These are phyloP conservation scores for Yamadazyma akitaensis DNA, from an alignment of 805 yeast genomes.

Conservation along the genomic window DNA sequence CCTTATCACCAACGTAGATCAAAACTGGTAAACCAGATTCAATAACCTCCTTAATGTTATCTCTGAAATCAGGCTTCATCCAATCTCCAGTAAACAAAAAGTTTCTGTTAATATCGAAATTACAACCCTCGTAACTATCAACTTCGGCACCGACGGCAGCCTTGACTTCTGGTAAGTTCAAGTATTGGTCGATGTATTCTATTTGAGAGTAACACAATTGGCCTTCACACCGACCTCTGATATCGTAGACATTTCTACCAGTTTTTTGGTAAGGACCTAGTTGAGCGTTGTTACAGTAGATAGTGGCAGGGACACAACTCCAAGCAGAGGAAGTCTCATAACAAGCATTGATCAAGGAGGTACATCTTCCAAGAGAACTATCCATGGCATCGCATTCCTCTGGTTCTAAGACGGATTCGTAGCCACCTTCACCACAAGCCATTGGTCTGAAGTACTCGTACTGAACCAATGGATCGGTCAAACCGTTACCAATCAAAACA, in stretches of 20 bases:
- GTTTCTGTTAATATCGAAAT: conserved; percentile 71
- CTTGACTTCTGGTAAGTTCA: conserved; percentile 75
- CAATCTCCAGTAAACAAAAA: conserved; percentile 87
- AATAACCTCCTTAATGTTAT: conserved; percentile 57
- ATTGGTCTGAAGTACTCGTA: conserved; percentile 80
- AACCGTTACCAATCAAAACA: conserved; percentile 88
- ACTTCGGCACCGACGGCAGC: conserved; percentile 89
- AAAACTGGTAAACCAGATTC: conserved; percentile 73
- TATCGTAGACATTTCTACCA: conserved; percentile 89
- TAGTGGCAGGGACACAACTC: conserved; percentile 86
- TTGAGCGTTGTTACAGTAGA: conserved; percentile 84
- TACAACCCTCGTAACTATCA: conserved; percentile 70
- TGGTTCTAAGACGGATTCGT: conserved; percentile 67
- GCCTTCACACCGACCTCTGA: conserved; percentile 75
- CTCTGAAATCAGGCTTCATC: conserved; percentile 71
- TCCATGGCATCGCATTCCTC: conserved; percentile 67
- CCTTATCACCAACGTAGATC: conserved; percentile 93
- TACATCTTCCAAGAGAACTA: conserved; percentile 67
- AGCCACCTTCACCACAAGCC: conserved; percentile 93
- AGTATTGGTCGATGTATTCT: conserved; percentile 70
- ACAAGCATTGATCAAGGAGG: conserved; percentile 70
- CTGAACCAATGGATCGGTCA: conserved; percentile 81
- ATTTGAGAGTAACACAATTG: conserved; percentile 77
- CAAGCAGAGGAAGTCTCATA: conserved; percentile 71
- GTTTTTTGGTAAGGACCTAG: conserved; percentile 79